Evolutionary conservation across 1,284 basidiomycete genomes (phyloP).

Genomic region (Irpex lacteus): DNA sequence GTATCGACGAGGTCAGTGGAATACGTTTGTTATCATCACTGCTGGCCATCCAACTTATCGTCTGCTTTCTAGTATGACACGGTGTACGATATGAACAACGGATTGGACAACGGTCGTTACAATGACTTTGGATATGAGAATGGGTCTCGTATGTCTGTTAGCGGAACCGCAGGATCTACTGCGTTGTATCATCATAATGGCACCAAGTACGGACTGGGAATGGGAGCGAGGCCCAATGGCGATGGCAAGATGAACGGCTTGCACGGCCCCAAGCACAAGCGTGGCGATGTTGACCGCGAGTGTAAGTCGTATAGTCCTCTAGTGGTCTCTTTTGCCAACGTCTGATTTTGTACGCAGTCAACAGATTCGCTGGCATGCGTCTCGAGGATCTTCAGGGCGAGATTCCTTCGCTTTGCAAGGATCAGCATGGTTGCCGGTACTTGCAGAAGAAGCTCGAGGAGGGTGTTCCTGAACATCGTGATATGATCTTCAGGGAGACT

Average conservation of each 20-base stretch:
- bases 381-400: slow-evolving; percentile 96
- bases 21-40: background rate
- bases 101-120: slow-evolving; percentile 45
- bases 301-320: slow-evolving; percentile 56
- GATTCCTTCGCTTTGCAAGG: slow-evolving; percentile 93
- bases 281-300: slow-evolving; percentile 89
- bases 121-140: slow-evolving; percentile 23
- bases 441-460: slow-evolving; percentile 99
- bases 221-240: slow-evolving; percentile 46
- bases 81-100: slow-evolving; percentile 54
- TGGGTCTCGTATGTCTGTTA: slow-evolving; percentile 25
- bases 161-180: slow-evolving; percentile 68
- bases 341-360: slow-evolving; percentile 51
- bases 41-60: background rate
- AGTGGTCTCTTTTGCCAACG: background rate
- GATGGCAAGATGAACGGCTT: slow-evolving; percentile 85
- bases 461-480: slow-evolving; percentile 89
- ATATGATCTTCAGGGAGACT: slow-evolving; percentile 99
- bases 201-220: slow-evolving; percentile 69
- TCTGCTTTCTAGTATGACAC: slow-evolving; percentile 40
- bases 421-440: slow-evolving; percentile 98
- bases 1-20: slow-evolving; percentile 47
- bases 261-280: slow-evolving; percentile 90
- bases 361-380: slow-evolving; percentile 91
- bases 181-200: slow-evolving; percentile 80